These are phyloP conservation scores for Thelephora ganbajun DNA, from an alignment of 768 basidiomycete species.

Conservation along the genomic window DNA sequence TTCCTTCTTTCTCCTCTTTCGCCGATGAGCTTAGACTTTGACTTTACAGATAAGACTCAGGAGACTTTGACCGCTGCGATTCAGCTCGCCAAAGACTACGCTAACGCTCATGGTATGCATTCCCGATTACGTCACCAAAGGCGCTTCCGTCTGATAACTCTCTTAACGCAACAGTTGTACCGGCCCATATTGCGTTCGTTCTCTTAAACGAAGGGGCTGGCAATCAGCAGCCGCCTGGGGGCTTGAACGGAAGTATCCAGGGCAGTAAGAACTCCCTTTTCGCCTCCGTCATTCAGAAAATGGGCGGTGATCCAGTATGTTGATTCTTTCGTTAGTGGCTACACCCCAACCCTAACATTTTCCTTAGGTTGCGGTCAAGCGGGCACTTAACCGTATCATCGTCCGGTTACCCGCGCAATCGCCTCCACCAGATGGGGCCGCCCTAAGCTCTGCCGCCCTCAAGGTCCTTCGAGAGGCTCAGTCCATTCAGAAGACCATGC, in stretches of 20 bases:
- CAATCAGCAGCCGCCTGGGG: conserved; percentile 22
- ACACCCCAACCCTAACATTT: not conserved
- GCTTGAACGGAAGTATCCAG: conserved; percentile 8
- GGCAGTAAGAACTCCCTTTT: conserved; percentile 45
- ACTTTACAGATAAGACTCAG: conserved; percentile 79
- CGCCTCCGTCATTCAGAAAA: conserved; percentile 60
- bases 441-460: conserved; percentile 38
- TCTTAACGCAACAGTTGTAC: conserved; percentile 46
- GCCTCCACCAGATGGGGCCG: conserved; percentile 74
- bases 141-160: not conserved
- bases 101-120: conserved; percentile 60
- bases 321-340: not conserved
- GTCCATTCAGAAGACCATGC: conserved; percentile 67
- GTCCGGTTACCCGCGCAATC: conserved; percentile 73
- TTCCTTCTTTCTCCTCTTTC: conserved; percentile 13
- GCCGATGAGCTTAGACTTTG: conserved; percentile 42
- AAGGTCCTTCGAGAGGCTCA: conserved; percentile 68
- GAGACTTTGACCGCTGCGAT: conserved; percentile 56
- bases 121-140: too few species aligned
- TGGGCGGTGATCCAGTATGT: conserved; percentile 75
- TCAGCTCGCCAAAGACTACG: conserved; percentile 74
- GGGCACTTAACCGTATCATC: conserved; percentile 61
- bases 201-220: conserved; percentile 57
- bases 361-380: conserved; percentile 40
- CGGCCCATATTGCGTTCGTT: conserved; percentile 70